Evolutionary conservation across 2,329 filamentous ascomycete species (phyloP), one percentile per base, ranked within the genome.

Genomic region (Coleophoma crateriformis): DNA sequence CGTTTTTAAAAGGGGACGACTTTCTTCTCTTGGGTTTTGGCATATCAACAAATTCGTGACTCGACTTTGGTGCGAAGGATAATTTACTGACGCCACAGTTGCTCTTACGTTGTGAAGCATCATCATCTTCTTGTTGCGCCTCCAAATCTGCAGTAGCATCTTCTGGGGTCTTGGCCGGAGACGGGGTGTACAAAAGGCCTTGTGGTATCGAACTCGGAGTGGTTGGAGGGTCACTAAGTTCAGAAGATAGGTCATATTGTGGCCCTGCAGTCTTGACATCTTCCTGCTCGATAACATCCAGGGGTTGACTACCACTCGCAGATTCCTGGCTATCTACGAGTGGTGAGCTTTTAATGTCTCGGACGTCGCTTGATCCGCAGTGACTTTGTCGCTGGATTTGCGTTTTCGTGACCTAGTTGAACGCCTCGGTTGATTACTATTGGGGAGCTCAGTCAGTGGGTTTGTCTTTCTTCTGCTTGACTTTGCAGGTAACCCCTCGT

Each of bases 261-360:
- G 14, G 39, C 15, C 8, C 27, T 27, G 6, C 27, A 27, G 27
- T 27, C 27, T 27, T 27, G 27, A 27, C 3, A 27, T 35, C 44
- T 48, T 44, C 40, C 19, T 50, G 44, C 27, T 48, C 33, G 42
- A 47, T 45, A 10, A 33, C 41, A 54, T 57, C 62, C 63, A 67
- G 64, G 64, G 55, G 39, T 40, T 44, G 46, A 55, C 53, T 49
- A 63, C 61, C 65, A 67, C 64, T 61, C 64, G 62, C 51, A 63
- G 56, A 60, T 48, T 52, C 65, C 64, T 66, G 64, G 61, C 55
- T 51, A 55, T 54, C 53, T 65, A 65, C 59, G 61, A 65, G 62
- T 66, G 65, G 58, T 49, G 51, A 40, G 46, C 58, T 62, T 68
- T 67, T 67, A 50, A 51, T 48, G 48, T 42, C 49, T 41, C 45